A percentile compares a stretch with the other conserved stretches of the same genome.
These are phyloP conservation scores for Cladosporium sp. DNA, from an alignment of 2,329 filamentous ascomycete genomes.

Conservation along the genomic window DNA sequence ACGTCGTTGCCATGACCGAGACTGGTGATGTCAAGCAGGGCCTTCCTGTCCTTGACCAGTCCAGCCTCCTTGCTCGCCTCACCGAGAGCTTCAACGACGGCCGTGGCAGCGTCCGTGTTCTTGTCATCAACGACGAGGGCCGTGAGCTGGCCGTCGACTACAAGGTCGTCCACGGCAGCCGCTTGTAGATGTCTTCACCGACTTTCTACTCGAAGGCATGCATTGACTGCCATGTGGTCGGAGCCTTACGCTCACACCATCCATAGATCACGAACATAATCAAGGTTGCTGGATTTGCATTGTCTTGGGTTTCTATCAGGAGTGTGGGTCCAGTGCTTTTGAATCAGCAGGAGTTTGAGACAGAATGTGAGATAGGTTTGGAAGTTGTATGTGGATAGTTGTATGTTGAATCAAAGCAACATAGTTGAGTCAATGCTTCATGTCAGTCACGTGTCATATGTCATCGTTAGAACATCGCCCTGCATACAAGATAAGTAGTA, in stretches of 20 bases:
- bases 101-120: constrained; percentile 88
- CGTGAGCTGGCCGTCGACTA: constrained; percentile 97
- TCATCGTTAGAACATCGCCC: neutral
- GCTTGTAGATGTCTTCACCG: constrained; percentile 52
- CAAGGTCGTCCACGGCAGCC: constrained; percentile 88
- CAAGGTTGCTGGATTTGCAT: constrained; percentile 12
- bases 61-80: constrained; percentile 80
- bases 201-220: neutral
- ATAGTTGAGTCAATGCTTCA: constrained; percentile 3
- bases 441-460: neutral
- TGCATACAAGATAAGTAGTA: neutral
- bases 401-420: constrained; percentile 13
- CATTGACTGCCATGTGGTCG: neutral
- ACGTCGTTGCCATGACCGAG: constrained; percentile 96
- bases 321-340: constrained; percentile 5
- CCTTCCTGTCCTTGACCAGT: constrained; percentile 92
- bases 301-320: neutral
- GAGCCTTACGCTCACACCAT: neutral
- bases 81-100: constrained; percentile 83
- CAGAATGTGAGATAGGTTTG: constrained; percentile 20
- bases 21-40: constrained; percentile 97
- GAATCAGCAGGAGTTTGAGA: neutral
- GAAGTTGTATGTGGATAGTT: constrained; percentile 16
- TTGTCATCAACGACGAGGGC: constrained; percentile 92
- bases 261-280: constrained; percentile 19